A percentile compares a stretch with the other conserved stretches of the same genome.
These are phyloP conservation scores for Cercophora scortea DNA, from an alignment of 495 filamentous ascomycete genomes.

Conservation along the genomic window DNA sequence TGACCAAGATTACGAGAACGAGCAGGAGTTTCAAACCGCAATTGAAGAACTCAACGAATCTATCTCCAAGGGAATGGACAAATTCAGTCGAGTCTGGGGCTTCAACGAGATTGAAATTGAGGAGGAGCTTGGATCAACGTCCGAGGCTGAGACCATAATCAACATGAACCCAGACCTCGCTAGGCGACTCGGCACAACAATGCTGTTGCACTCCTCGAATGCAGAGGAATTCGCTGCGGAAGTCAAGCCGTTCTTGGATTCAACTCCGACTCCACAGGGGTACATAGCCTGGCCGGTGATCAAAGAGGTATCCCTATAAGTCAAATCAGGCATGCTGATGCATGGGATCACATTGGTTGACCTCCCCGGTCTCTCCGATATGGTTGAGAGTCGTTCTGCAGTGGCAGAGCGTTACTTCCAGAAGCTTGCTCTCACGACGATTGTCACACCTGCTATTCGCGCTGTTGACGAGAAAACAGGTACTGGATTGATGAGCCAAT, in stretches of 20 bases:
- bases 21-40: not conserved
- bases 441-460: slow-evolving; percentile 10
- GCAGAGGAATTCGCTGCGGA: slow-evolving; percentile 2
- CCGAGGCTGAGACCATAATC: not conserved
- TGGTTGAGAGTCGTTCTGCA: slow-evolving; percentile 6
- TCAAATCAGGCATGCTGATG: slow-evolving; percentile 12
- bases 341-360: slow-evolving; percentile 17
- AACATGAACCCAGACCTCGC: slow-evolving; percentile 1
- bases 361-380: slow-evolving; percentile 17
- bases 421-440: slow-evolving; percentile 7
- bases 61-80: not conserved
- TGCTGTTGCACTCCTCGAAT: slow-evolving; percentile 2
- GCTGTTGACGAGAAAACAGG: slow-evolving; percentile 16
- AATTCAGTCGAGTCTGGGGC: slow-evolving; percentile 5
- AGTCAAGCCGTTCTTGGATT: slow-evolving; percentile 14
- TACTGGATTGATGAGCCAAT: slow-evolving; percentile 7
- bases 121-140: slow-evolving; percentile 15
- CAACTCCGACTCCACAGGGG: not conserved
- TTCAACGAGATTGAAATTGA: slow-evolving; percentile 14
- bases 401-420: slow-evolving; percentile 12
- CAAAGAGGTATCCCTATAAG: slow-evolving; percentile 13
- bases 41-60: not conserved
- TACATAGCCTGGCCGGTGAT: slow-evolving; percentile 18
- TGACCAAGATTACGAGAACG: not conserved
- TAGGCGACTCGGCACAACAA: not conserved